These are phyloP conservation scores for Endocalyx cinctus DNA, from an alignment of 2,329 filamentous ascomycete genomes.

Conservation along the genomic window DNA sequence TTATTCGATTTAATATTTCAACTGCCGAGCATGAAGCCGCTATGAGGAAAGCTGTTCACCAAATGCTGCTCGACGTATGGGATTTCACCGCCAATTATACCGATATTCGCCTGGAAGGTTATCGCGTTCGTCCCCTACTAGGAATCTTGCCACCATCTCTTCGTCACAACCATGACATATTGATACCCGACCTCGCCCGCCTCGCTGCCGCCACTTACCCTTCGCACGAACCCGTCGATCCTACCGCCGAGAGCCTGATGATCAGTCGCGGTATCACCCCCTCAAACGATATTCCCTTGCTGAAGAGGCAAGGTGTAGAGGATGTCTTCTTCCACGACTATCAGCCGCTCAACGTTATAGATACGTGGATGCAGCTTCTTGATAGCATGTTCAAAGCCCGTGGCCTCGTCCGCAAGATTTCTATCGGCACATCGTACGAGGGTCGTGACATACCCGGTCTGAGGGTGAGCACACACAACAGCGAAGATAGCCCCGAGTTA, in stretches of 20 bases:
- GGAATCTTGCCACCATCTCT: conserved; percentile 73
- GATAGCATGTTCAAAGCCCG: conserved; percentile 74
- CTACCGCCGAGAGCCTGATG: conserved; percentile 11
- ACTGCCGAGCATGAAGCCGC: conserved; percentile 28
- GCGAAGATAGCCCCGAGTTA: conserved; percentile 26
- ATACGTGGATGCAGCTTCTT: conserved; percentile 88
- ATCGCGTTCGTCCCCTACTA: conserved; percentile 73
- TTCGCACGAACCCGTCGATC: conserved; percentile 27
- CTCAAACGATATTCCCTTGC: conserved; percentile 23
- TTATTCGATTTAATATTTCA: conserved; percentile 80
- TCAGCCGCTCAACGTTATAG: conserved; percentile 75
- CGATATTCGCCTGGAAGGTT: conserved; percentile 74
- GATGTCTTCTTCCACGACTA: conserved; percentile 92
- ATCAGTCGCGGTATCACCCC: conserved; percentile 25
- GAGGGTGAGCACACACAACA: conserved; percentile 57
- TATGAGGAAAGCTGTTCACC: conserved; percentile 28
- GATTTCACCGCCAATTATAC: conserved; percentile 76
- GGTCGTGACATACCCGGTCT: conserved; percentile 81
- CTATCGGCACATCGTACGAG: conserved; percentile 80
- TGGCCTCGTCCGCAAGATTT: conserved; percentile 67
- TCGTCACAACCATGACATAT: conserved; percentile 63
- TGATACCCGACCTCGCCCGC: conserved; percentile 77
- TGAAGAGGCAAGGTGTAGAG: conserved; percentile 38
- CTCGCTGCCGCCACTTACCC: conserved; percentile 76
- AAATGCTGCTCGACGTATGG: conserved; percentile 85